Conservation (phyloP, 1,284 basidiomycete species). For the Boletellus sp. region DNA sequence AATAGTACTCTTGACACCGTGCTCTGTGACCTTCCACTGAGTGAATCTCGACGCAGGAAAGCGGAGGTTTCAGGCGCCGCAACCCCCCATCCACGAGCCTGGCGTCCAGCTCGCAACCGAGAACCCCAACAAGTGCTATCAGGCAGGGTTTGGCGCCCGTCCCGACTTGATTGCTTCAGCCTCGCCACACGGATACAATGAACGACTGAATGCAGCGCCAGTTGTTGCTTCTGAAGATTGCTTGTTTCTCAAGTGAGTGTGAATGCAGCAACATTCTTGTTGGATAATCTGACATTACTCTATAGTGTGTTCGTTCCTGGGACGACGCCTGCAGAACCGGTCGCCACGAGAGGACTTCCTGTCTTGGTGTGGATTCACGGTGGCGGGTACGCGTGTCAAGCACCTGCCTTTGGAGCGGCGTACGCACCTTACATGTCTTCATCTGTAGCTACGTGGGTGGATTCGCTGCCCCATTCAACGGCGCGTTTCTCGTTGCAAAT, state of each 20-base stretch:
- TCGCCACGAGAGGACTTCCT: constrained; percentile 2
- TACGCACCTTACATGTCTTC: no score
- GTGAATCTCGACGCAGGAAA: background rate
- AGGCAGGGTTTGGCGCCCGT: background rate
- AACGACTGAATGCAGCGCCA: constrained; percentile 1
- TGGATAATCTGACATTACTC: no score
- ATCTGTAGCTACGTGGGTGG: constrained; percentile 8
- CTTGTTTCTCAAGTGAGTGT: constrained; percentile 22
- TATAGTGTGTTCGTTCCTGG: constrained; percentile 17
- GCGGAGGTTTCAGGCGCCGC: constrained; percentile 19
- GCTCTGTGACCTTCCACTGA: background rate
- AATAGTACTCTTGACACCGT: no score
- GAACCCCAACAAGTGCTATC: constrained; percentile 16
- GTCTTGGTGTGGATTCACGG: constrained; percentile 24
- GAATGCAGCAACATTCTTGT: background rate
- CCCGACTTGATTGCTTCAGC: background rate
- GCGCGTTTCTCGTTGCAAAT: constrained; percentile 14
- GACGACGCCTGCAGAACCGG: background rate
- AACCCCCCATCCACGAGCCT: background rate
- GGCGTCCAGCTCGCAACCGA: constrained; percentile 14
- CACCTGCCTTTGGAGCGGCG: no score
- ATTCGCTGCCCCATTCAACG: constrained; percentile 11
- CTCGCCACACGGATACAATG: background rate
- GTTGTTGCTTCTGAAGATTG: constrained; percentile 14
- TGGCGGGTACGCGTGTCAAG: constrained; percentile 13